These are phyloP conservation scores for Podospora didyma DNA, from an alignment of 495 filamentous ascomycete genomes.

Conservation along the genomic window DNA sequence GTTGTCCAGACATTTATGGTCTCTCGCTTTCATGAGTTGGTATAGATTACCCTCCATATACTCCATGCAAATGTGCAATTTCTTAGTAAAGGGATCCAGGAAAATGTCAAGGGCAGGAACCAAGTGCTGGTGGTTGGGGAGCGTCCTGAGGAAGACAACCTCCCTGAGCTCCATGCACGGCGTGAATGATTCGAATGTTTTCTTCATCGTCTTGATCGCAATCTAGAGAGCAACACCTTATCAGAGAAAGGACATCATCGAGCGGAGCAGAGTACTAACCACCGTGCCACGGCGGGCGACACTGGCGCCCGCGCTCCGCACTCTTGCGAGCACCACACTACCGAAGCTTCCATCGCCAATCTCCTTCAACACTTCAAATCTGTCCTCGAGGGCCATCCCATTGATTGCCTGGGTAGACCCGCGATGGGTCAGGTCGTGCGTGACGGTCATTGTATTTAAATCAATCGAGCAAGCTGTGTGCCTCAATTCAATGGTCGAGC, in stretches of 20 bases:
- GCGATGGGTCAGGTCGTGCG: slow-evolving; percentile 59
- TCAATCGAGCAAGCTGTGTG: slow-evolving; percentile 1
- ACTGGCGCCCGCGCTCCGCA: slow-evolving; percentile 81
- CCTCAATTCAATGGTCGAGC: background rate
- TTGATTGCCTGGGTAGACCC: slow-evolving; percentile 44
- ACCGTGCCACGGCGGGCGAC: slow-evolving; percentile 88
- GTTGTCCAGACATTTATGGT: slow-evolving; percentile 88
- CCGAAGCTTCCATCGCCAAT: slow-evolving; percentile 99
- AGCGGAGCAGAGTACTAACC: slow-evolving; percentile 51
- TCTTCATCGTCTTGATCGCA: slow-evolving; percentile 99
- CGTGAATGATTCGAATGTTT: slow-evolving; percentile 88
- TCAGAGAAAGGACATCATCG: slow-evolving; percentile 9
- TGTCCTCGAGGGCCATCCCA: slow-evolving; percentile 64
- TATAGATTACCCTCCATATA: slow-evolving; percentile 99
- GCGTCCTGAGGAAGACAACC: slow-evolving; percentile 88
- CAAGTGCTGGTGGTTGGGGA: slow-evolving; percentile 84
- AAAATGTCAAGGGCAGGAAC: slow-evolving; percentile 99
- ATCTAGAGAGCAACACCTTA: slow-evolving; percentile 56
- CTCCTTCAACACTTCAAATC: slow-evolving; percentile 95
- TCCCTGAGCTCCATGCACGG: slow-evolving; percentile 91
- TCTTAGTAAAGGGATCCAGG: slow-evolving; percentile 89
- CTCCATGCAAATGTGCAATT: slow-evolving; percentile 98
- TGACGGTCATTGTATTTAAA: slow-evolving; percentile 58
- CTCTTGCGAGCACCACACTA: slow-evolving; percentile 87
- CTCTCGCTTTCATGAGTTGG: slow-evolving; percentile 96